A percentile compares a stretch with the other conserved stretches of the same genome.
Evolutionary conservation across 371 early-diverging fungal species (phyloP).

Genomic region (Mucor indicus): DNA sequence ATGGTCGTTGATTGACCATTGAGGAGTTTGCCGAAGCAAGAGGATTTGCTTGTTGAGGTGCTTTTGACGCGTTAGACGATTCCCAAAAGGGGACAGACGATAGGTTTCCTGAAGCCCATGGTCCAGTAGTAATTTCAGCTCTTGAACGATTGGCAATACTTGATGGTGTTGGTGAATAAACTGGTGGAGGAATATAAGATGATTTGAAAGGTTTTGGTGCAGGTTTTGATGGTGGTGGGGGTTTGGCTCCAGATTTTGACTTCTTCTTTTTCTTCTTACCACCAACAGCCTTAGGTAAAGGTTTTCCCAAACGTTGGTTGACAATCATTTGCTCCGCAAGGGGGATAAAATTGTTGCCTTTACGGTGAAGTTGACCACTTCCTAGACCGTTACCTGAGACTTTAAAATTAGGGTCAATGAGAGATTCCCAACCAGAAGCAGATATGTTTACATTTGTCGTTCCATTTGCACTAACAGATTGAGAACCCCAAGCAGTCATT

Average conservation of each 20-base stretch:
- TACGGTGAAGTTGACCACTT: constrained; percentile 44
- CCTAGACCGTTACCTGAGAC: constrained; percentile 37
- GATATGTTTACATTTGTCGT: constrained; percentile 25
- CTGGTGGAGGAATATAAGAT: constrained; percentile 7
- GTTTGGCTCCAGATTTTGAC: no score
- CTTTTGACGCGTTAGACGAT: constrained; percentile 10
- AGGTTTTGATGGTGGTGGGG: no score
- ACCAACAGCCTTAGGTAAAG: constrained; percentile 18
- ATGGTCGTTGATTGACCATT: not conserved
- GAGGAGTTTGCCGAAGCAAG: constrained; percentile 1
- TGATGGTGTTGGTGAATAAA: constrained; percentile 9
- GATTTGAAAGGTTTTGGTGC: not conserved
- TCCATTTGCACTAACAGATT: constrained; percentile 3
- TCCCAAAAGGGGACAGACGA: constrained; percentile 41
- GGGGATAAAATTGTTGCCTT: constrained; percentile 44
- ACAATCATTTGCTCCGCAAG: constrained; percentile 41
- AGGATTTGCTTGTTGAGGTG: constrained; percentile 13
- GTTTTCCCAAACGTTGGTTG: constrained; percentile 35
- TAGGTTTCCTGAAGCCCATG: constrained; percentile 28
- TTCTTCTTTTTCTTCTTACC: constrained; percentile 22
- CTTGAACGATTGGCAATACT: constrained; percentile 3
- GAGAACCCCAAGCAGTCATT: not conserved
- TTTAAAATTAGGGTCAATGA: constrained; percentile 42
- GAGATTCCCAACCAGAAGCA: constrained; percentile 33
- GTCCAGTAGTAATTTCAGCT: constrained; percentile 6